Evolutionary conservation across 2,329 filamentous ascomycete species (phyloP).

Genomic region (Pseudogymnoascus destructans): DNA sequence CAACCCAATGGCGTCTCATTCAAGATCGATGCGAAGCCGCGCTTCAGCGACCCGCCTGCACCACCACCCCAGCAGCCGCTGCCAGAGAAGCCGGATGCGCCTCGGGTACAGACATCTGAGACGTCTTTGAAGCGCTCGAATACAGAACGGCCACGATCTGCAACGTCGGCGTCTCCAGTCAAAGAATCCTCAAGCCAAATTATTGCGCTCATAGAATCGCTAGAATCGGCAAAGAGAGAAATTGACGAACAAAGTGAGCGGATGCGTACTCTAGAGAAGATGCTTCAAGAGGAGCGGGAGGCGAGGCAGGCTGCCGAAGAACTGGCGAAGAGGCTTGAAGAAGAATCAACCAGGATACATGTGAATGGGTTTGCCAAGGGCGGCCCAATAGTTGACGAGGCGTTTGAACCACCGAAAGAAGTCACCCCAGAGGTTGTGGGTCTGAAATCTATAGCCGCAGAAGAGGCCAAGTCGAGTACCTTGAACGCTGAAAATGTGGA

Average conservation of each 20-base stretch:
- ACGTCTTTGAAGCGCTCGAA: slow-evolving; percentile 61
- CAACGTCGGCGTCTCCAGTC: slow-evolving; percentile 35
- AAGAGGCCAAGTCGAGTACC: slow-evolving; percentile 13
- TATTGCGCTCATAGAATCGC: slow-evolving; percentile 67
- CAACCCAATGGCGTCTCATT: slow-evolving; percentile 34
- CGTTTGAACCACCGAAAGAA: slow-evolving; percentile 33
- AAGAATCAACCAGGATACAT: slow-evolving; percentile 36
- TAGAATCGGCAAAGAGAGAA: slow-evolving; percentile 74
- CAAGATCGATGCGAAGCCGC: slow-evolving; percentile 62
- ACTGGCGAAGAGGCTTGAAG: slow-evolving; percentile 56
- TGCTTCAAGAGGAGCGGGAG: slow-evolving; percentile 64
- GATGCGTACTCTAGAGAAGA: slow-evolving; percentile 67
- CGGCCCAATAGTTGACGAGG: slow-evolving; percentile 32
- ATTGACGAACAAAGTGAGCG: slow-evolving; percentile 70
- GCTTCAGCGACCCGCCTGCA: slow-evolving; percentile 86
- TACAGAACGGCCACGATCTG: slow-evolving; percentile 58
- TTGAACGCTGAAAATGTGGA: slow-evolving; percentile 25
- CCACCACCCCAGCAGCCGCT: slow-evolving; percentile 87
- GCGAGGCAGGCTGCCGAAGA: slow-evolving; percentile 79
- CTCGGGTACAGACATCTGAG: slow-evolving; percentile 33
- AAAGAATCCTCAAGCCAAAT: slow-evolving; percentile 58
- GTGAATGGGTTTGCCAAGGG: slow-evolving; percentile 30
- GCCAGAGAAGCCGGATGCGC: slow-evolving; percentile 78
- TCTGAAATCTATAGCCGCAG: slow-evolving; percentile 9
- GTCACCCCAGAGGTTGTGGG: slow-evolving; percentile 14